Evolutionary conservation across 2,329 filamentous ascomycete species (phyloP), one percentile per base, ranked within the genome.

Genomic region (Plenodomus tracheiphilus): DNA sequence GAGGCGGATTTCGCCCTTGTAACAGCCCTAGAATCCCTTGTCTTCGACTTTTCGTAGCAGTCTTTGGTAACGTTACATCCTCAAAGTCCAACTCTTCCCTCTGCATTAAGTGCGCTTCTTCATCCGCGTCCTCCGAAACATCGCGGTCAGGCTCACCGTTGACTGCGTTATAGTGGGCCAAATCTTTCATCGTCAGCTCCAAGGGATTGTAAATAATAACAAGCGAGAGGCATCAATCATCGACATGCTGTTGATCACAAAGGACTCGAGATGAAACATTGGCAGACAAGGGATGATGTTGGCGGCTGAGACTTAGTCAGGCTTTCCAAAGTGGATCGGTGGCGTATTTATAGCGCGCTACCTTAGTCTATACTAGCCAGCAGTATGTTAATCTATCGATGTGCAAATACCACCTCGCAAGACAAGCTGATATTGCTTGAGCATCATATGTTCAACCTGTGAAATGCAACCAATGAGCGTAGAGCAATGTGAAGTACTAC

Each of bases 1-100:
- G 66, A 8, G 74, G 74, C 16, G 76, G 74, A 30, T 73, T 52
- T 2, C 77, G 77, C 4, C 77, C 76, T 44, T 71, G 65, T 5
- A 76, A 61, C 61, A 75, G 76, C 59, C 15, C n/a, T 41, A 49
- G 53, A 16, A 44, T 52, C 5, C 51, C 46, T n/a, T 21, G 40
- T 30, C 37, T 22, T 35, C 52, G 45, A n/a, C 17, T 32, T 21
- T 11, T 36, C 19, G 36, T 6, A 8, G 15, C 15, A n/a, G 47
- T 53, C 0, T 25, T 40, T 7, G 56, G 43, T 28, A 42, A n/a
- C 3, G 32, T 38, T 36, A 41, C 49, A 11, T 66, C 62, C 39
- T 68, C 65, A 21, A 61, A 60, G 13, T 62, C 62, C 34, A 65
- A 20, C 47, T 67, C 61, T 54, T 68, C 61, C 32, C 52, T 51